These are phyloP conservation scores for Trichoderma harzianum DNA, from an alignment of 2,329 filamentous ascomycete species.

Conservation along the genomic window DNA sequence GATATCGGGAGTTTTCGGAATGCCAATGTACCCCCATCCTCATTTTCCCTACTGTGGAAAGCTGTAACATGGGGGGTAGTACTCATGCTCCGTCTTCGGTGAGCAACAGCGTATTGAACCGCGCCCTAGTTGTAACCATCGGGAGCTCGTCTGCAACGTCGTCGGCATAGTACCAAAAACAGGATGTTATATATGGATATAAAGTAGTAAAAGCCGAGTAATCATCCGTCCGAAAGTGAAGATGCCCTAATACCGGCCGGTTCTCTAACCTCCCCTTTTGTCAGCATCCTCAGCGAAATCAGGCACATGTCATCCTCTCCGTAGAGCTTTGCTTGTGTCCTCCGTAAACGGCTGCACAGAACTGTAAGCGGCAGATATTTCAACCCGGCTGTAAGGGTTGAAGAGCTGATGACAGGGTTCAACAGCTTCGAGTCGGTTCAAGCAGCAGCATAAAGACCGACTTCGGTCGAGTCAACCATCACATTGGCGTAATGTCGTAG, in stretches of 20 bases:
- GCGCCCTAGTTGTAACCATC: not conserved
- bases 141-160: not conserved
- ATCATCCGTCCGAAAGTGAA: not conserved
- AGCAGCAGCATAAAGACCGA: not conserved
- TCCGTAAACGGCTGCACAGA: not conserved
- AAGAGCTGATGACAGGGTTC: not conserved
- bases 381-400: not conserved
- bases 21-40: slow-evolving; percentile 12
- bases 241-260: not conserved
- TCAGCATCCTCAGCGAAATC: not conserved
- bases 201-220: not conserved
- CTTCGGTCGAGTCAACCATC: slow-evolving; percentile 11
- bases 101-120: not conserved
- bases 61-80: slow-evolving; percentile 7
- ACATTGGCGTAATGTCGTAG: not conserved
- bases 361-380: not conserved
- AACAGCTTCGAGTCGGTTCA: not conserved
- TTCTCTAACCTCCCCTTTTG: not conserved
- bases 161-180: not conserved
- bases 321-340: not conserved
- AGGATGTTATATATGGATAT: not conserved
- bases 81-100: slow-evolving; percentile 14
- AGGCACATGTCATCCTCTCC: not conserved
- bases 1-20: slow-evolving; percentile 19
- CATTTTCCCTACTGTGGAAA: not conserved